Base-by-base conservation (phyloP, 164 flowering plant genomes). In the Protea cynaroides region DNA sequence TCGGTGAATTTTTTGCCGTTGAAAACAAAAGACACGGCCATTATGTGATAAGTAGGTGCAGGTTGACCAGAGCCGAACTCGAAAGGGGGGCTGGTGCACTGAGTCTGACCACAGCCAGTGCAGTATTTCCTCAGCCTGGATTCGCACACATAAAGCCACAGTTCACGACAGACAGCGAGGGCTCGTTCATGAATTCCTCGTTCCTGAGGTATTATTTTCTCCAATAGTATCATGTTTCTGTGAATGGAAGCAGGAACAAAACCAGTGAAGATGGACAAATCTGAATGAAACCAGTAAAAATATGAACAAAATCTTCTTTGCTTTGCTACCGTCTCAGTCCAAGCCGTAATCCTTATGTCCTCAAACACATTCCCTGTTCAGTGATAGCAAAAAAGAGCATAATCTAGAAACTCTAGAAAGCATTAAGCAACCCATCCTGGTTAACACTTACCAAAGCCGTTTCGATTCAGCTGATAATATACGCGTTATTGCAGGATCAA, bases 141-240 rank as follows among this genome's bases (percentile, higher is more conserved):
- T 78, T 34, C 84, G 79, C 1, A 60, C 79, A 0, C 98, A 90
- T 73, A 92, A 84, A 52, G 92, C 90, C 71, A 90, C 86, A 17
- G 96, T 92, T 24, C 93, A 79, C 69, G 98, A 93, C 69, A 72
- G 90, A 49, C 79, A 80, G 59, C 86, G 90, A 22, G 96, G 87
- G 1, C 74, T 86, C n/a, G 80, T 78, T 58, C 96, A 92, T 72
- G 82, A 88, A 50, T 92, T 90, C 82, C 46, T 75, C 21, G 98
- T 92, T 24, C 98, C 98, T 2, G 96, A 92, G 96, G 98, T 90
- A 62, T 3, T 40, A 40, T 40, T 10, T 9, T 6, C 34, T 29
- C 34, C 34, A 29, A 5, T 29, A 5, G 5, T 21, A 47, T 36
- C 62, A 15, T 22, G 5, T 4, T 19, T 37, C 47, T 60, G 25